phyloP scores from a whole-genome alignment of 352 stramenopile genomes.

The Achlya hypogyna region DNA sequence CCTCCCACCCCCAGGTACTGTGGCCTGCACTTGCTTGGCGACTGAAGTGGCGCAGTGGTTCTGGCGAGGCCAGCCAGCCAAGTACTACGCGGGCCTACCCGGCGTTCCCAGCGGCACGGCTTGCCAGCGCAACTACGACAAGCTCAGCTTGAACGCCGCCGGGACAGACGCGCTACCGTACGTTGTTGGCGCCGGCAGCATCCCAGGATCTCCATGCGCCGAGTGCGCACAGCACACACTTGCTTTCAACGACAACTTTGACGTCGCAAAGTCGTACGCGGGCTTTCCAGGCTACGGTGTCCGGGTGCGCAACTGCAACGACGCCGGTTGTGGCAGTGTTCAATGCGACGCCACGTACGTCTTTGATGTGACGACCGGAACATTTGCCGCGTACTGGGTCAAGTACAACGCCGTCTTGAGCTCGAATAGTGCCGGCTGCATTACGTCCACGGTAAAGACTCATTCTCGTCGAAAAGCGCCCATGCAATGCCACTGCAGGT shows the following conservation, averaged over 20 bases:
- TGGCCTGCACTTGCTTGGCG: neutral
- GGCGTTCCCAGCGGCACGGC: neutral
- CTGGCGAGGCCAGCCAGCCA: constrained; percentile 1
- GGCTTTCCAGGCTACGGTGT: constrained; percentile 8
- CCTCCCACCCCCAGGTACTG: constrained; percentile 9
- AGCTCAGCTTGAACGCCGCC: constrained; percentile 6
- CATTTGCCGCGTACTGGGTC: constrained; percentile 5
- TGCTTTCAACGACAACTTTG: constrained; percentile 7
- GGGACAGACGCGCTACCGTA: constrained; percentile 9
- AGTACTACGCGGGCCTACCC: neutral
- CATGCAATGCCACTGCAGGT: too few species aligned
- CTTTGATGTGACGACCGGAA: neutral
- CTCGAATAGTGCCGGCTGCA: neutral
- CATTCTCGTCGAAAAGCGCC: too few species aligned
- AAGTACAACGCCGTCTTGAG: constrained; percentile 15
- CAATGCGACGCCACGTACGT: constrained; percentile 16
- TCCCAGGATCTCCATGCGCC: neutral
- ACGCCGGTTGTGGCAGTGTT: neutral
- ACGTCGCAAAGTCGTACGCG: constrained; percentile 8
- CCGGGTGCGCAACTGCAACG: constrained; percentile 17
- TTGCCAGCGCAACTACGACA: constrained; percentile 7
- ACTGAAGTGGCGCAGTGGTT: neutral
- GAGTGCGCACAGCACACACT: constrained; percentile 8
- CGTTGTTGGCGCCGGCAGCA: neutral
- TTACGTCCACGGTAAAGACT: neutral